These are phyloP conservation scores for Komagataella phaffii DNA, from an alignment of 805 yeast genomes.

Conservation along the genomic window DNA sequence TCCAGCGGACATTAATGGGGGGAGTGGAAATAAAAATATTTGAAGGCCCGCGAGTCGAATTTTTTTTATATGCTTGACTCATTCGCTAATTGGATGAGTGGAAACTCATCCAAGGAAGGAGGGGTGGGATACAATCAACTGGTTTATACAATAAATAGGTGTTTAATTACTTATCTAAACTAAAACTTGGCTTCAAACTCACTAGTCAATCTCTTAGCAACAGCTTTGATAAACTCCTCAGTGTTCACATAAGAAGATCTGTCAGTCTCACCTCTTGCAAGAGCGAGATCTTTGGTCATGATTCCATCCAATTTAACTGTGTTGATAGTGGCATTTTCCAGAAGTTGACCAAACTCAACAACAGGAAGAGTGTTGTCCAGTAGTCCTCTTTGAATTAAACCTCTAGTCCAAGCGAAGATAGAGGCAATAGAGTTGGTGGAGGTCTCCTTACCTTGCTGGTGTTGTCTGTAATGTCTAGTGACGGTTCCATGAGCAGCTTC, in stretches of 20 bases:
- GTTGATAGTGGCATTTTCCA: constrained; percentile 78
- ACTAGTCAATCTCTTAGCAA: constrained; percentile 44
- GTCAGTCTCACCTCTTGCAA: constrained; percentile 77
- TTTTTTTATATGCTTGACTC: neutral
- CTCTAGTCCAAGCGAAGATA: constrained; percentile 94
- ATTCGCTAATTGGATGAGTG: neutral
- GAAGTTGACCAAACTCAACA: constrained; percentile 56
- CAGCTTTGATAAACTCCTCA: constrained; percentile 80
- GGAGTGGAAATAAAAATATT: neutral
- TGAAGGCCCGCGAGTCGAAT: neutral
- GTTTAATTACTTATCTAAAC: neutral
- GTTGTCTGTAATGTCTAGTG: constrained; percentile 91
- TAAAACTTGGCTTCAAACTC: constrained; percentile 1
- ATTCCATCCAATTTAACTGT: constrained; percentile 74
- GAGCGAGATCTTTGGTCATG: constrained; percentile 94
- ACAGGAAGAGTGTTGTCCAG: constrained; percentile 83
- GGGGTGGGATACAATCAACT: no score
- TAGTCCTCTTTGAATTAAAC: constrained; percentile 84
- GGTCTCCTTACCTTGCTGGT: constrained; percentile 94
- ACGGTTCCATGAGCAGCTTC: constrained; percentile 99
- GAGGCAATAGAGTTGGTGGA: constrained; percentile 96
- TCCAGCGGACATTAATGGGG: neutral
- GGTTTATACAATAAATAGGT: neutral
- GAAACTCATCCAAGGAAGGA: neutral
- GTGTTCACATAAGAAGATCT: constrained; percentile 79